Base-by-base conservation (phyloP, 148 eudicot genomes). In the Cornus suecica region DNA sequence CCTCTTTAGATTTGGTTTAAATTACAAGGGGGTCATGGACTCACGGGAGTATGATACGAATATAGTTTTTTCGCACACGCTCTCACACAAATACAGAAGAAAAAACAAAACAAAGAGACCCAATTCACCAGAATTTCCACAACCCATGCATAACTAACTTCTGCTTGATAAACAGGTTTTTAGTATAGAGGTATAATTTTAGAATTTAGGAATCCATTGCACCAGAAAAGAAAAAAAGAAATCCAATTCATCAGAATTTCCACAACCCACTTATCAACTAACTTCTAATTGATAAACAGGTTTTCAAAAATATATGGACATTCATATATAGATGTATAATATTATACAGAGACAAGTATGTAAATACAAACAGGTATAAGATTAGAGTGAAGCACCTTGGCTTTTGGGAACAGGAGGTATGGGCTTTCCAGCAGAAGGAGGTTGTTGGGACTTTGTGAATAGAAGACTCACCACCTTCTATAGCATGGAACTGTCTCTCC, bases 341-440 rank as follows among this genome's bases (percentile, higher is more conserved):
- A n/a, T n/a, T n/a, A n/a, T 48, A 48, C 23, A 10, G 60, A 26
- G 13, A 27, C 24, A 27, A 48, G 28, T 26, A 58, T 29, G 27
- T 1, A 51, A 34, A 24, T 58, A n/a, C 23, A 22, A n/a, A n/a
- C n/a, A n/a, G 62, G n/a, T n/a, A n/a, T n/a, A n/a, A n/a, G n/a
- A n/a, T n/a, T n/a, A n/a, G n/a, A n/a, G n/a, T n/a, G n/a, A n/a
- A n/a, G 62, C 77, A 87, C 92, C 86, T 80, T 82, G 84, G 31
- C 54, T n/a, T n/a, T n/a, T n/a, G n/a, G n/a, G n/a, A n/a, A n/a
- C n/a, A n/a, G n/a, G n/a, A n/a, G n/a, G n/a, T n/a, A 68, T 61
- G 45, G 86, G 86, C 68, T 73, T 77, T 28, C 77, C 70, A 15
- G 61, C 73, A n/a, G n/a, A n/a, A 69, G 81, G 84, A 5, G 64